Conservation (phyloP, 83 land plant genomes). For the Picea mariana region DNA sequence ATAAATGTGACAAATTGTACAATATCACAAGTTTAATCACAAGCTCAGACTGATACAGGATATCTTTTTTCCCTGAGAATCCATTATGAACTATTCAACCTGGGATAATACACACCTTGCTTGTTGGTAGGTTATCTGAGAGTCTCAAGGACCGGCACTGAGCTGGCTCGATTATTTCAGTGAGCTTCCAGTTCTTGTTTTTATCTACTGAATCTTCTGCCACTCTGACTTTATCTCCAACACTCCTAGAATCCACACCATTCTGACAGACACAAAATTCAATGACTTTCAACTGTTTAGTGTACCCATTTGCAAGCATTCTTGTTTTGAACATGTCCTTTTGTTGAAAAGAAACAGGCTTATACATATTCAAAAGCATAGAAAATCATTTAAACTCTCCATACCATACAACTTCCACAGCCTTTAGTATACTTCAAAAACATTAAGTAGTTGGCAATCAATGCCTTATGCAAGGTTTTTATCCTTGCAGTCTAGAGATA, state of each 20-base stretch:
- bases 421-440: not conserved
- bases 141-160: constrained; percentile 84
- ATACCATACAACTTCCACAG: not conserved
- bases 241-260: constrained; percentile 53
- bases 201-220: constrained; percentile 69
- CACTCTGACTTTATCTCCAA: constrained; percentile 74
- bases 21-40: not conserved
- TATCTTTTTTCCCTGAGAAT: not conserved
- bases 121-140: constrained; percentile 54
- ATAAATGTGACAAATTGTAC: not conserved
- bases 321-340: too few species aligned
- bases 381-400: not conserved
- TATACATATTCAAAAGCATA: not conserved
- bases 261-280: constrained; percentile 35
- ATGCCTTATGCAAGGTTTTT: too few species aligned
- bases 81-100: constrained; percentile 2
- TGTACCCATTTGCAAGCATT: not conserved
- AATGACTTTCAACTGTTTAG: not conserved
- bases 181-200: constrained; percentile 80
- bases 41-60: not conserved
- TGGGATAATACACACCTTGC: constrained; percentile 50
- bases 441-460: not conserved
- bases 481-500: not conserved
- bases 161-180: constrained; percentile 77
- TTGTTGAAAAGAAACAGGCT: not conserved